phyloP scores from a whole-genome alignment of 1,139 yeast species.

The Nakaseomyces glabratus region DNA sequence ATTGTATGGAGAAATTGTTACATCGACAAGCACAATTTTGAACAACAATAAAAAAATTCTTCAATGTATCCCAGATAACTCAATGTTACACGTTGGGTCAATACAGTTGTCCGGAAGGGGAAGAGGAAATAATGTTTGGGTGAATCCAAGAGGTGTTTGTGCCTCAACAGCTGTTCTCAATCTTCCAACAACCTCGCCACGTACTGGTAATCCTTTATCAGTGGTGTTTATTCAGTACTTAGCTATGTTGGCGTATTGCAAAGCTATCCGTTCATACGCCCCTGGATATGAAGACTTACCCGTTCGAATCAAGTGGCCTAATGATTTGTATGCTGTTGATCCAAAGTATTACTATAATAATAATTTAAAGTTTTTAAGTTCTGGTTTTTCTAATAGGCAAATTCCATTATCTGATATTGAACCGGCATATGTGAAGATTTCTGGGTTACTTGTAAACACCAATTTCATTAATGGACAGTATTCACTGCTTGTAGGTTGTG shows the following conservation, averaged over 20 bases:
- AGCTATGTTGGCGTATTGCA: conserved; percentile 73
- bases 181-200: conserved; percentile 38
- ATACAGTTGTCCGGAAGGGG: conserved; percentile 89
- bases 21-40: conserved; percentile 74
- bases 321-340: conserved; percentile 71
- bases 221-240: conserved; percentile 83
- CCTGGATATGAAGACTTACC: conserved; percentile 69
- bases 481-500: conserved; percentile 71
- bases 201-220: conserved; percentile 33
- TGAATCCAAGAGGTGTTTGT: conserved; percentile 85
- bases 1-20: conserved; percentile 79
- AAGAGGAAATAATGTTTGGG: conserved; percentile 92
- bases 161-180: conserved; percentile 69
- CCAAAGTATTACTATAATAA: conserved; percentile 43
- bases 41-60: conserved; percentile 62
- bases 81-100: conserved; percentile 46
- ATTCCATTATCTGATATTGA: conserved; percentile 32
- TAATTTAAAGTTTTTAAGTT: conserved; percentile 23
- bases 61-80: conserved; percentile 26
- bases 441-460: conserved; percentile 81
- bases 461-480: conserved; percentile 52
- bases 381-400: conserved; percentile 14
- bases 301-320: conserved; percentile 89
- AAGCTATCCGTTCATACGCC: conserved; percentile 60
- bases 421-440: conserved; percentile 60